Evolutionary conservation across 169 alveolate species (phyloP), one percentile per base, ranked within the genome.

Genomic region (Fabrea salina): DNA sequence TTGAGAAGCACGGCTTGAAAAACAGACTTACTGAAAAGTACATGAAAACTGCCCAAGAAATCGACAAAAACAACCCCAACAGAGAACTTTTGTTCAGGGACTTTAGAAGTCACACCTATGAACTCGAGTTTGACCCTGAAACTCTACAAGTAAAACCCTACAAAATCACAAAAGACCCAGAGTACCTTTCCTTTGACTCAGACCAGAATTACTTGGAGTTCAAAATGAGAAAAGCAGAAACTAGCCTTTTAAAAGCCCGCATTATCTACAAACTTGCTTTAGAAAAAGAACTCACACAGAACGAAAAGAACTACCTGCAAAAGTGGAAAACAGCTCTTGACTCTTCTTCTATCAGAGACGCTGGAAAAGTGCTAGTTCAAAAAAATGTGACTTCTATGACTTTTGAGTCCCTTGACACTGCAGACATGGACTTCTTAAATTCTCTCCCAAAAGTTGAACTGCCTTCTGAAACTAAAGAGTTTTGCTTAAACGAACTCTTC

Each of bases 101-200:
- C 3, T 25, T 41, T 5, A 27, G 59, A 25, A 50, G 35, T 25
- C 49, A 67, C 16, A 64, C 64, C 30, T 39, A 57, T 3, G 72
- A 51, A 3, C 37, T 57, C 6, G 30, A 67, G 5, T 49, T 68
- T 25, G 75, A 80, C 49, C 22, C 53, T 33, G 64, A 78, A 33
- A 39, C 87, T 5, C 43, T 85, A 47, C 43, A 68, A 6, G 75
- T 57, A 37, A 56, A 61, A 51, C 82, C 40, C 51, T 72, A 49
- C 72, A 35, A 49, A 30, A 59, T 74, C 37, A 80, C 79, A 7
- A 39, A 58, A 3, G 90, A 85, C 39, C 84, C 87, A n/a, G 87
- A 75, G 51, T 70, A 54, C 37, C 7, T 79, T 32, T 56, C 77
- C 5, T 27, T 4, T 19, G 4, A 71, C 0, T 35, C 82, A 0